Conservation (phyloP, 2,329 filamentous ascomycete species). For the Eutypella sp. region DNA sequence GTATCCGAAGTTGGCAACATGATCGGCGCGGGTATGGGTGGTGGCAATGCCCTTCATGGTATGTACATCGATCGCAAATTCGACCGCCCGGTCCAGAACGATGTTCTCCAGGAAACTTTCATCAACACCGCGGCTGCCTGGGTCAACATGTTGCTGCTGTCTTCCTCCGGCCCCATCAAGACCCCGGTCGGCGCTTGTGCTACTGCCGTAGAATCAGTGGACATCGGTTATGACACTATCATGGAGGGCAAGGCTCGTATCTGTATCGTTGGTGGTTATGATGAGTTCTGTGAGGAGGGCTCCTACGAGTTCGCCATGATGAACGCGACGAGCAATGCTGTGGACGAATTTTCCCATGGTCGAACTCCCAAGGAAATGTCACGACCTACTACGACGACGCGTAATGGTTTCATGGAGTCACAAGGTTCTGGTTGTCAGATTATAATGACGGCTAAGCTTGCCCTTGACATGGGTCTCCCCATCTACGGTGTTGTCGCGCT, state of each 20-base stretch:
- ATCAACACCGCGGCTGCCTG: constrained; percentile 99
- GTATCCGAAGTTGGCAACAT: constrained; percentile 98
- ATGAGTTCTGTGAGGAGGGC: constrained; percentile 98
- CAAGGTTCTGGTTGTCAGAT: constrained; percentile 98
- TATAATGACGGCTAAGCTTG: constrained; percentile 95
- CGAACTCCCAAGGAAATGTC: constrained; percentile 98
- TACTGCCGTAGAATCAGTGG: constrained; percentile 93
- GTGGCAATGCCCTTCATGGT: constrained; percentile 81
- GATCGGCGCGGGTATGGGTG: constrained; percentile 96
- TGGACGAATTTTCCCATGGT: constrained; percentile 92
- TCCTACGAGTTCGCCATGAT: constrained; percentile 99
- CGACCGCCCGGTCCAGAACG: constrained; percentile 96
- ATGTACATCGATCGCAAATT: constrained; percentile 99
- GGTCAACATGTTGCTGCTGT: constrained; percentile 98
- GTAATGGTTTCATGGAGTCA: constrained; percentile 99
- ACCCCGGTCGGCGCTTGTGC: constrained; percentile 97
- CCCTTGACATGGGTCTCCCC: constrained; percentile 96
- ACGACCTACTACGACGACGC: constrained; percentile 89
- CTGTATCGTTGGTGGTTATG: constrained; percentile 96
- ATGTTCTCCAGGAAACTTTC: constrained; percentile 98
- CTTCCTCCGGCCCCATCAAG: constrained; percentile 96
- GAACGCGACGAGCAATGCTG: constrained; percentile 97
- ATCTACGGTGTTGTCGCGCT: constrained; percentile 93
- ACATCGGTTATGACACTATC: constrained; percentile 98
- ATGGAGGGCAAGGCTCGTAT: constrained; percentile 96